Conservation (phyloP, 306 rosid genomes). For the Hippophae rhamnoides region DNA sequence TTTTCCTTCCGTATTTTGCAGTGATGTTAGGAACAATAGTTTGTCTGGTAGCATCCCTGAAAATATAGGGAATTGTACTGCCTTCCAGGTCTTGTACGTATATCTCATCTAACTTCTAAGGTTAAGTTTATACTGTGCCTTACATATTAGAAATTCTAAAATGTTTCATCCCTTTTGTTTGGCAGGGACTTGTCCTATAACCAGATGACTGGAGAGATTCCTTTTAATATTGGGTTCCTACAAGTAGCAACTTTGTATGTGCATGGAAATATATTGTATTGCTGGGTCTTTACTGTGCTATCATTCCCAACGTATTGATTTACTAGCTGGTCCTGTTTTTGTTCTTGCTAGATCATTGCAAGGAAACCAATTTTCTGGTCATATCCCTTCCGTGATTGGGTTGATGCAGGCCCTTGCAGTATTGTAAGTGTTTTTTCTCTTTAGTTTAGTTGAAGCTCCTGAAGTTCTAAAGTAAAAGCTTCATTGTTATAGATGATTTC, state of each 20-base stretch:
- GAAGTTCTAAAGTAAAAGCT: not conserved
- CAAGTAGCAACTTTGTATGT: constrained; percentile 87
- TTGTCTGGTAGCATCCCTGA: constrained; percentile 81
- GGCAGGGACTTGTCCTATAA: constrained; percentile 81
- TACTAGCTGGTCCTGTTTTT: constrained; percentile 12
- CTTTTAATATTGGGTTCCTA: constrained; percentile 77
- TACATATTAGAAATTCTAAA: not conserved
- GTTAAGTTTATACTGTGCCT: not conserved
- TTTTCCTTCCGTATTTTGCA: constrained; percentile 18
- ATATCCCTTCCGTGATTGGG: constrained; percentile 80
- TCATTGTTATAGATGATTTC: not conserved
- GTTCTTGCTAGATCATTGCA: constrained; percentile 64
- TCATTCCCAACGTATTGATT: not conserved
- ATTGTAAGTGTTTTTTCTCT: constrained; percentile 46
- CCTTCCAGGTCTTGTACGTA: constrained; percentile 97
- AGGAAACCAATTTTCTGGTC: constrained; percentile 78
- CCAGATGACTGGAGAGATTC: constrained; percentile 70
- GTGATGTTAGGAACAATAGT: constrained; percentile 94
- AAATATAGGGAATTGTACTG: constrained; percentile 80
- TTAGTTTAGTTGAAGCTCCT: constrained; percentile 9
- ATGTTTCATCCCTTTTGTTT: not conserved
- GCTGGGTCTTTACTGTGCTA: not conserved
- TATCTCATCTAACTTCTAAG: constrained; percentile 23
- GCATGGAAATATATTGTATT: not conserved
- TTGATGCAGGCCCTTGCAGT: constrained; percentile 99